Evolutionary conservation across 306 rosid genomes (phyloP).

Genomic region (Dryas alaskensis): DNA sequence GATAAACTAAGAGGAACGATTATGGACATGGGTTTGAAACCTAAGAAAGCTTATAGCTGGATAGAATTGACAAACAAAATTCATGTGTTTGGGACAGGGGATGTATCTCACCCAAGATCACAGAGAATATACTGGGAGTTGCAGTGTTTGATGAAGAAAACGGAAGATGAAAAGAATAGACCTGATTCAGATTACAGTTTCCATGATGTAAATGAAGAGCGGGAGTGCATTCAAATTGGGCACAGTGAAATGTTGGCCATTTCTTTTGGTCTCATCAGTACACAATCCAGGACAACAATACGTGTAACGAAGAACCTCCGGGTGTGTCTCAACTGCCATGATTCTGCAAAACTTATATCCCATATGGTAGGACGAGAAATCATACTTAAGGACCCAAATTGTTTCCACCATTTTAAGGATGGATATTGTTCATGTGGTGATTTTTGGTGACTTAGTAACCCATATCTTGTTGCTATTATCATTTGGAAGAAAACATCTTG

Average conservation of each 20-base stretch:
- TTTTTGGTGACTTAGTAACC: slow-evolving; percentile 34
- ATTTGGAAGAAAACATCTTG: not conserved
- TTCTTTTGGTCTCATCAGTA: slow-evolving; percentile 62
- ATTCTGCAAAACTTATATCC: slow-evolving; percentile 51
- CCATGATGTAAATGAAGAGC: slow-evolving; percentile 67
- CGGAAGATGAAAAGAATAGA: slow-evolving; percentile 41
- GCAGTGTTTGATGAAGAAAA: slow-evolving; percentile 48
- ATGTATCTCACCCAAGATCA: slow-evolving; percentile 64
- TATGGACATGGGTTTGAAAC: slow-evolving; percentile 59
- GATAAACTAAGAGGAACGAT: slow-evolving; percentile 35
- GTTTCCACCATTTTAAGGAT: slow-evolving; percentile 61
- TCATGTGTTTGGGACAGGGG: slow-evolving; percentile 72
- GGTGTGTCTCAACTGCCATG: slow-evolving; percentile 56
- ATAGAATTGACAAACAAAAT: slow-evolving; percentile 54
- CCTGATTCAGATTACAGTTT: slow-evolving; percentile 44
- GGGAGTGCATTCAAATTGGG: slow-evolving; percentile 57
- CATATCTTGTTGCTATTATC: not conserved
- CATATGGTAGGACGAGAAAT: slow-evolving; percentile 47
- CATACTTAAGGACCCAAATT: slow-evolving; percentile 57
- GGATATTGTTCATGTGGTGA: slow-evolving; percentile 63
- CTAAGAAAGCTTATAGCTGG: slow-evolving; percentile 59
- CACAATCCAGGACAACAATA: slow-evolving; percentile 40
- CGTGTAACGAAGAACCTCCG: slow-evolving; percentile 55
- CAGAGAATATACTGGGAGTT: slow-evolving; percentile 48
- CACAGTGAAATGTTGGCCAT: slow-evolving; percentile 71